These are phyloP conservation scores for Zygosaccharomyces lentus DNA, from an alignment of 805 yeast genomes.

Conservation along the genomic window DNA sequence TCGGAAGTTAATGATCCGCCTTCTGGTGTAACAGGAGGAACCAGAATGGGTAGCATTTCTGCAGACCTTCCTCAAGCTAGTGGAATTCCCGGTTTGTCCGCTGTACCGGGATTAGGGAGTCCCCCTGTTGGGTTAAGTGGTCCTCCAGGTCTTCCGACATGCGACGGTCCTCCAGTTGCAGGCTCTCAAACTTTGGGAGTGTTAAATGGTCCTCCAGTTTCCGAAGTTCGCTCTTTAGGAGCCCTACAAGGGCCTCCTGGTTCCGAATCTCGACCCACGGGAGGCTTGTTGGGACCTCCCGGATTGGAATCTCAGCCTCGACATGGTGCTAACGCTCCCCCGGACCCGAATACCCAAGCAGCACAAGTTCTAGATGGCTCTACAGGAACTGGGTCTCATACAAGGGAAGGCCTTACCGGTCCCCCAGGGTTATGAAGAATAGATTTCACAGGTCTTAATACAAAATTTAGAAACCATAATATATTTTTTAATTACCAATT, in stretches of 20 bases:
- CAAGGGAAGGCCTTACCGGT: background rate
- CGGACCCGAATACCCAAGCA: background rate
- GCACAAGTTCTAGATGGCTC: background rate
- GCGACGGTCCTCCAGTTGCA: slow-evolving; percentile 2
- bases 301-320: slow-evolving; percentile 17
- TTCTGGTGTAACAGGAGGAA: slow-evolving; percentile 8
- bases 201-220: background rate
- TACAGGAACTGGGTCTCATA: background rate
- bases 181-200: background rate
- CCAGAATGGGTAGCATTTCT: background rate
- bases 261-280: slow-evolving; percentile 26
- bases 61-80: background rate
- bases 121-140: slow-evolving; percentile 13
- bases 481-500: too few species aligned
- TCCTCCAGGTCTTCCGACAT: slow-evolving; percentile 22
- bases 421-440: slow-evolving; percentile 6
- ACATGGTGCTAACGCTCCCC: background rate
- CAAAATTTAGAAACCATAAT: background rate
- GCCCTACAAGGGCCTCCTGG: slow-evolving; percentile 31
- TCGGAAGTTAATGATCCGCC: background rate
- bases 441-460: slow-evolving; percentile 8
- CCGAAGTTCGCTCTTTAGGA: slow-evolving; percentile 23
- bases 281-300: slow-evolving; percentile 30
- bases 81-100: slow-evolving; percentile 7
- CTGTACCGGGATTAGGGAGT: slow-evolving; percentile 24